These are phyloP conservation scores for Hemileia vastatrix DNA, from an alignment of 1,284 basidiomycete species.

Conservation along the genomic window DNA sequence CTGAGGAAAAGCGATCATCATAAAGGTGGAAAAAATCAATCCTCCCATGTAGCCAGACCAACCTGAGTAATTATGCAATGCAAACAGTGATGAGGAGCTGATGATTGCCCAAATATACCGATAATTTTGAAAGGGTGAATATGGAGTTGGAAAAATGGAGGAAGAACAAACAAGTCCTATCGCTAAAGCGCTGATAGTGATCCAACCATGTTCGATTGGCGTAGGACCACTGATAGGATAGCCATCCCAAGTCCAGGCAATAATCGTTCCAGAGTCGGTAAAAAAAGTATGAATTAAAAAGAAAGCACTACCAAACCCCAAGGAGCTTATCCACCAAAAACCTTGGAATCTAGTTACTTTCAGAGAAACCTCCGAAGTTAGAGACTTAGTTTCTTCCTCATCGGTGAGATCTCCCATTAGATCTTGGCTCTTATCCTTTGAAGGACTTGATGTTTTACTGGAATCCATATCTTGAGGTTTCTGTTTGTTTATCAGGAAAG, in stretches of 20 bases:
- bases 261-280: conserved; percentile 68
- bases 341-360: not conserved
- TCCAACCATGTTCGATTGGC: conserved; percentile 61
- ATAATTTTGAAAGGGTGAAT: not conserved
- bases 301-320: conserved; percentile 63
- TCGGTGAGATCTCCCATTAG: too few relatives aligned
- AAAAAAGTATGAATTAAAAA: conserved; percentile 69
- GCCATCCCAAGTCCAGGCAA: conserved; percentile 86
- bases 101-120: conserved; percentile 52
- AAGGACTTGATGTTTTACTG: too few relatives aligned
- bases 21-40: conserved; percentile 58
- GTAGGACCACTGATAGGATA: conserved; percentile 67
- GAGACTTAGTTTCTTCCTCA: not conserved
- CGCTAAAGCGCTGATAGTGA: conserved; percentile 60
- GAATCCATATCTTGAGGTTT: not conserved
- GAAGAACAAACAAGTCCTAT: too few relatives aligned
- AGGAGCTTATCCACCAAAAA: conserved; percentile 22
- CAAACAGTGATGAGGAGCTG: conserved; percentile 49
- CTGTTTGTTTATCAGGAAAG: not conserved
- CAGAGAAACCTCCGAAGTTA: not conserved
- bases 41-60: conserved; percentile 70
- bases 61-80: conserved; percentile 56
- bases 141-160: conserved; percentile 13
- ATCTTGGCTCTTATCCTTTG: too few relatives aligned
- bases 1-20: conserved; percentile 57